Evolutionary conservation across 2,329 filamentous ascomycete genomes (phyloP), one percentile per base, ranked within the genome.

Genomic region (Teratosphaeria nubilosa): DNA sequence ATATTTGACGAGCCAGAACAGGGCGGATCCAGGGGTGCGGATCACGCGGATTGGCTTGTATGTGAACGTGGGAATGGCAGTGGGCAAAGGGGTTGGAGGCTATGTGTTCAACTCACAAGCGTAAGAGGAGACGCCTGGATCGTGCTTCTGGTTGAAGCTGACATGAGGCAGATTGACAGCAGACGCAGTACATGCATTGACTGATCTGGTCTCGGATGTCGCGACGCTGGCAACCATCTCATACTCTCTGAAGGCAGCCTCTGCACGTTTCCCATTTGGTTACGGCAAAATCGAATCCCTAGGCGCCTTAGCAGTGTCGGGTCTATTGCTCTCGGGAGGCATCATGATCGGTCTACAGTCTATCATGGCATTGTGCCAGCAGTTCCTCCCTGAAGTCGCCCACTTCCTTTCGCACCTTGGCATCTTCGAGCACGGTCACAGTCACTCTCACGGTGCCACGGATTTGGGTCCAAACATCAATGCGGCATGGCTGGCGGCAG

Each of bases 231-330:
- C 90, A 16, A 99, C 94, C 10, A 91, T 99, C 53, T 92, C 91
- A 22, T 96, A 89, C 85, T 95, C 91, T 60, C 76, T 97, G 60
- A 90, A 88, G 67, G 86, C 90, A 5, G 91, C 94, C 0, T 90
- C 88, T 11, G 82, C 87, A 57, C 82, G 82, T 48, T 99, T 96
- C 70, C 94, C 94, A 1, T 84, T 86, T 67, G 94, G 94, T 1
- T 99, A 95, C 71, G 94, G 94, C 70, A 99, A 99, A 77, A 83
- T 99, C n/a, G 94, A 99, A 78, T 96, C 91, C 68, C 76, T 99
- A 70, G 94, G 94, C 22, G 94, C 91, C 24, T 77, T 99, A 59
- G 94, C 92, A 16, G 94, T 99, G 34, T 96, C 91, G 65, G 86
- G 91, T 62, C 88, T 99, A 76, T 79, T 99, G 66, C 82, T 99